These are phyloP conservation scores for Aspergillus chevalieri DNA, from an alignment of 2,329 filamentous ascomycete species.

Conservation along the genomic window DNA sequence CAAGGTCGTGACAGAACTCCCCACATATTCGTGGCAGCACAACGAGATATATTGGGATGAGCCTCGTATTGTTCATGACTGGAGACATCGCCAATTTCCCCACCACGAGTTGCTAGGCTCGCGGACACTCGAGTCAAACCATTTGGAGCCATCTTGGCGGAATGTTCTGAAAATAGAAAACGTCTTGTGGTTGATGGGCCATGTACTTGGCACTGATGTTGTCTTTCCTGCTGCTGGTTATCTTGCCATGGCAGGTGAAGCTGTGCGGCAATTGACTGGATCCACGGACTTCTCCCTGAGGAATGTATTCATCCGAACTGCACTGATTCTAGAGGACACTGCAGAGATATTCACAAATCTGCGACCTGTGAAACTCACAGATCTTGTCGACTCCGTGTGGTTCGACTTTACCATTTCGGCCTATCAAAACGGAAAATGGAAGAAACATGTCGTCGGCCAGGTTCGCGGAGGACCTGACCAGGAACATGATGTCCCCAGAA, in stretches of 20 bases:
- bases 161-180: slow-evolving; percentile 20
- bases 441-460: not conserved
- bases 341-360: not conserved
- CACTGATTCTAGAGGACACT: slow-evolving; percentile 5
- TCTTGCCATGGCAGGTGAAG: slow-evolving; percentile 20
- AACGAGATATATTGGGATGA: slow-evolving; percentile 17
- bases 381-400: not conserved
- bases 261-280: slow-evolving; percentile 10
- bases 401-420: not conserved
- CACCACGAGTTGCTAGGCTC: slow-evolving; percentile 25
- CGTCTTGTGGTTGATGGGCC: slow-evolving; percentile 26
- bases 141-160: slow-evolving; percentile 20
- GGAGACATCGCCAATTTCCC: slow-evolving; percentile 17
- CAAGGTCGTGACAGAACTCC: slow-evolving; percentile 12
- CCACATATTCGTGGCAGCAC: slow-evolving; percentile 20
- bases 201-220: slow-evolving; percentile 15
- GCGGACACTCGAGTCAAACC: slow-evolving; percentile 17
- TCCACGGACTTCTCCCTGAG: slow-evolving; percentile 8
- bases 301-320: slow-evolving; percentile 8
- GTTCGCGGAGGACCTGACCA: not conserved
- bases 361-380: not conserved
- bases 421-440: not conserved
- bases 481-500: not conserved
- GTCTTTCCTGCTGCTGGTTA: slow-evolving; percentile 22
- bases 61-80: slow-evolving; percentile 7